A percentile compares a stretch with the other conserved stretches of the same genome.
Evolutionary conservation across 257 asterid genomes (phyloP).

Genomic region (Dorcoceras hygrometricum): DNA sequence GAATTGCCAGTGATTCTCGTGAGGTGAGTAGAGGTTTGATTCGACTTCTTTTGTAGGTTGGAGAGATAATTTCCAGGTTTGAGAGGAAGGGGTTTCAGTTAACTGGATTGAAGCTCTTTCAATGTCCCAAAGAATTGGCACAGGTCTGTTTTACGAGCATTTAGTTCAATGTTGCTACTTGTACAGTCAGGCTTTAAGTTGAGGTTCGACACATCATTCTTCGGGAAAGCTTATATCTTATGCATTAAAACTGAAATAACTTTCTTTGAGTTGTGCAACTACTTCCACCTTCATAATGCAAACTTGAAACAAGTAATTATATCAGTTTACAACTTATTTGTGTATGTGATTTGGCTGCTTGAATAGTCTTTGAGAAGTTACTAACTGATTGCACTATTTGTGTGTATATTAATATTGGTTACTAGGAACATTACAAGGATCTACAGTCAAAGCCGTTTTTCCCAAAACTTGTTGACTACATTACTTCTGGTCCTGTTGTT

Average conservation of each 20-base stretch:
- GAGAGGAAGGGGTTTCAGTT: slow-evolving; percentile 94
- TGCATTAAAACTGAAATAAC: no score
- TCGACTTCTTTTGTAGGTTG: slow-evolving; percentile 43
- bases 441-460: slow-evolving; percentile 75
- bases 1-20: slow-evolving; percentile 12
- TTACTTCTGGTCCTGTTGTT: slow-evolving; percentile 92
- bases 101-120: slow-evolving; percentile 75
- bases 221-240: not conserved
- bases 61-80: slow-evolving; percentile 86
- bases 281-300: not conserved
- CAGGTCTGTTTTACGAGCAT: slow-evolving; percentile 49
- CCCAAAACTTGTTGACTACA: slow-evolving; percentile 76
- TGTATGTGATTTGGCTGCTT: not conserved
- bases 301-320: not conserved
- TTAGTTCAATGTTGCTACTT: slow-evolving; percentile 11
- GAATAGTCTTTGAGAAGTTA: not conserved
- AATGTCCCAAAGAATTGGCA: slow-evolving; percentile 80
- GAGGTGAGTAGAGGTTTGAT: slow-evolving; percentile 3
- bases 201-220: not conserved
- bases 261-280: not conserved
- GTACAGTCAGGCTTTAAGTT: not conserved
- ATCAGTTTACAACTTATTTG: not conserved
- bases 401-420: slow-evolving; percentile 11
- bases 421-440: slow-evolving; percentile 89
- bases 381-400: not conserved